Conservation (phyloP, 768 basidiomycete genomes). For the Mycena chlorophos region DNA sequence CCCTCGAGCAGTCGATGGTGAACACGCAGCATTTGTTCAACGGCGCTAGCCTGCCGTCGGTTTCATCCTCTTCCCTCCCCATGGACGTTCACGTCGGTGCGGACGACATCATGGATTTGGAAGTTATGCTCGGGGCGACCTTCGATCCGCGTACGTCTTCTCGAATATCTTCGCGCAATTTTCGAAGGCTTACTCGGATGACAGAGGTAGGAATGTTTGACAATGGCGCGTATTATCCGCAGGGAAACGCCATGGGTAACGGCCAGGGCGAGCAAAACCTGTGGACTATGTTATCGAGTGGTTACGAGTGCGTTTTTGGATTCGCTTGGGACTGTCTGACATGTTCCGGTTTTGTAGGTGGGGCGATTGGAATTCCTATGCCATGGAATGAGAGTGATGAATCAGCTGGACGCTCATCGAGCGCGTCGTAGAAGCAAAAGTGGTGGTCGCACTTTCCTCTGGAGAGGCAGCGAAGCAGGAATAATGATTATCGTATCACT, state of each 20-base stretch:
- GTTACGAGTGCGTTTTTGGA: neutral
- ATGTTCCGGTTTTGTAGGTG: too few species aligned
- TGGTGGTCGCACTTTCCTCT: too few species aligned
- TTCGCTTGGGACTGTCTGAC: too few species aligned
- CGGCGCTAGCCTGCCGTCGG: neutral
- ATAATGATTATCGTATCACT: too few species aligned
- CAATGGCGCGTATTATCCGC: neutral
- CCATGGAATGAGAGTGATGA: too few species aligned
- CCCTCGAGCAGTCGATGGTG: neutral
- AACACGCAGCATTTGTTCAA: neutral
- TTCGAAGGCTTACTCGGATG: too few species aligned
- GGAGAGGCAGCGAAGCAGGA: too few species aligned
- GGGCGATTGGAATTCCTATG: too few species aligned
- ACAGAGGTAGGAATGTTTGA: neutral
- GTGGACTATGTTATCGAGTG: neutral
- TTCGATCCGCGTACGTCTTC: neutral
- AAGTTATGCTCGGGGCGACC: neutral
- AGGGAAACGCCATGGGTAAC: neutral
- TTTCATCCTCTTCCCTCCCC: neutral
- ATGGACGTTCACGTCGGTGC: neutral
- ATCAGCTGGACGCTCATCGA: too few species aligned
- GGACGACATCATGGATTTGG: neutral
- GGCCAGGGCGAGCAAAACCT: neutral
- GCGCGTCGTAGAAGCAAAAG: too few species aligned
- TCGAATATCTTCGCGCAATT: too few species aligned